Evolutionary conservation across 164 flowering plant species (phyloP).

Genomic region (Magnolia changhungtana): DNA sequence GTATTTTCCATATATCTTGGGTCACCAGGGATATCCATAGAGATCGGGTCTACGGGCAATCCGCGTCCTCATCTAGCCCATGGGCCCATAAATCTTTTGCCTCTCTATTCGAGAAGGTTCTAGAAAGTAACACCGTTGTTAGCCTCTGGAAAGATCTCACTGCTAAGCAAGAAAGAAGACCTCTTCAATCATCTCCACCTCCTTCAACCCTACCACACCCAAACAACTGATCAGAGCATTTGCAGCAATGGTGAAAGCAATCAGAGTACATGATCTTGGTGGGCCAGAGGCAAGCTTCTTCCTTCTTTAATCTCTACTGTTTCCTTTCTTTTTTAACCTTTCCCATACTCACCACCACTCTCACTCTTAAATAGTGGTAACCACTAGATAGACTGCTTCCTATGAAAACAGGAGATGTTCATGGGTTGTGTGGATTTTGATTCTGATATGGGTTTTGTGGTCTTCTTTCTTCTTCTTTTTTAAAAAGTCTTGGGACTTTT

Average conservation of each 20-base stretch:
- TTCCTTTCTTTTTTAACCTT: not conserved
- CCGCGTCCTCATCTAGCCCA: too few relatives aligned
- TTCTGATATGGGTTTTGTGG: not conserved
- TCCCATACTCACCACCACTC: not conserved
- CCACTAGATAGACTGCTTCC: not conserved
- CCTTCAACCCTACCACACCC: not conserved
- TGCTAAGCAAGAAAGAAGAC: not conserved
- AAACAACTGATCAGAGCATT: constrained; percentile 9
- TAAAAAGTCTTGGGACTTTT: not conserved
- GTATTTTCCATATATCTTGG: too few relatives aligned
- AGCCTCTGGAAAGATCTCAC: not conserved
- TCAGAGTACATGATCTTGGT: constrained; percentile 71
- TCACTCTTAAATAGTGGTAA: not conserved
- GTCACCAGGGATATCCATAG: too few relatives aligned
- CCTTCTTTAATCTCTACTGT: not conserved
- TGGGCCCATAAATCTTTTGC: too few relatives aligned
- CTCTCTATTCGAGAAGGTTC: too few relatives aligned
- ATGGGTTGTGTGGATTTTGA: not conserved
- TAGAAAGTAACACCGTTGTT: too few relatives aligned
- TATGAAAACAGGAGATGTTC: not conserved
- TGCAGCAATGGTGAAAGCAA: constrained; percentile 71
- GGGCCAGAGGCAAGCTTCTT: constrained; percentile 57
- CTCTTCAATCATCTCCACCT: not conserved
- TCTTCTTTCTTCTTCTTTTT: not conserved
- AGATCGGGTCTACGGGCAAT: too few relatives aligned